Evolutionary conservation across 2,329 filamentous ascomycete genomes (phyloP), one percentile per base, ranked within the genome.

Genomic region (Botryosphaeria agaves): DNA sequence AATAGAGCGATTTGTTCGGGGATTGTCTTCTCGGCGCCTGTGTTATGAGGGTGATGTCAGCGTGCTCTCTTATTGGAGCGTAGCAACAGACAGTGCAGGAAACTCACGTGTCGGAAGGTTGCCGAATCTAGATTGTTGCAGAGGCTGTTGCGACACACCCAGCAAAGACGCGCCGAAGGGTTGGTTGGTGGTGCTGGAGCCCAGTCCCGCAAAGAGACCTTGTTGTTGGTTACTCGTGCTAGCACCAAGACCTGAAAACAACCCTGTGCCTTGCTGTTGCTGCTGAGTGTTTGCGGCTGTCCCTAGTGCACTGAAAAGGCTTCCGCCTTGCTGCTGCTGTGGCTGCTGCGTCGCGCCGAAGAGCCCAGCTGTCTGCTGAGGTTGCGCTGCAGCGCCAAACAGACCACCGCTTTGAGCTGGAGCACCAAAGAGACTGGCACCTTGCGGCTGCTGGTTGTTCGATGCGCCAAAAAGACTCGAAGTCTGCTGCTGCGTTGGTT

Each of bases 1-100:
- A 89, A 64, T 16, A 72, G 61, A 36, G 66, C 61, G 50, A 85
- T 79, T 50, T 87, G 80, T 34, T 84, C 75, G 14, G 72, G 64
- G 26, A 85, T 68, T 28, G 74, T 70, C 49, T 83, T 83, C 47
- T 84, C 76, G 41, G 31, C 4, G 43, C 37, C 3, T 37, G 38
- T 12, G 38, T 34, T 23, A 26, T 31, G 27, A 40, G 21, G 27
- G 38, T 36, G 28, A 28, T 34, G 14, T n/a, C n/a, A n/a, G n/a
- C n/a, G n/a, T n/a, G n/a, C n/a, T n/a, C n/a, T n/a, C n/a, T n/a
- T n/a, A n/a, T n/a, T n/a, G n/a, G n/a, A n/a, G n/a, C n/a, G n/a
- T n/a, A n/a, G n/a, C n/a, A n/a, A n/a, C n/a, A n/a, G n/a, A n/a
- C n/a, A n/a, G n/a, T n/a, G n/a, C n/a, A n/a, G n/a, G n/a, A n/a